These are phyloP conservation scores for Diaporthe ilicicola DNA, from an alignment of 2,329 filamentous ascomycete genomes.

Conservation along the genomic window DNA sequence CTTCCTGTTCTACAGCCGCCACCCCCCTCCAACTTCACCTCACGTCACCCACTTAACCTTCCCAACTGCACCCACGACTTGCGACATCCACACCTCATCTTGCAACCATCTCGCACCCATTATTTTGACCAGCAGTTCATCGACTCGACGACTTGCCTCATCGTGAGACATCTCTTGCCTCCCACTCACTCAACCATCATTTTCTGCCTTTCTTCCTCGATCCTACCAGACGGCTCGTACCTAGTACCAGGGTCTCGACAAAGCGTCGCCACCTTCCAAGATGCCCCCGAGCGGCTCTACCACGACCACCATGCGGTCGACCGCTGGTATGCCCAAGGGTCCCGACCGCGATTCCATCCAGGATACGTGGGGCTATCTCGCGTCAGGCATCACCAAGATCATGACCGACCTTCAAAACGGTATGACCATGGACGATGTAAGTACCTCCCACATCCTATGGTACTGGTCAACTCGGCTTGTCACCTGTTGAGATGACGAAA, in stretches of 20 bases:
- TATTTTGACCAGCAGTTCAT: not conserved
- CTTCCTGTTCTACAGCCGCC: not conserved
- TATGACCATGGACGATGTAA: constrained; percentile 88
- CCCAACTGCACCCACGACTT: constrained; percentile 5
- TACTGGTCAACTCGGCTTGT: not conserved
- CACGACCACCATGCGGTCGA: constrained; percentile 38
- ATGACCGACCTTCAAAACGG: constrained; percentile 93
- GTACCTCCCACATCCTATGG: constrained; percentile 39
- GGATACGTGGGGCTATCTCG: constrained; percentile 79
- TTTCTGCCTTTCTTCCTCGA: constrained; percentile 2
- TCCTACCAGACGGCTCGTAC: constrained; percentile 28
- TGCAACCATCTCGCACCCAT: not conserved
- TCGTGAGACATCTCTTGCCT: constrained; percentile 11
- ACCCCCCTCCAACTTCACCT: not conserved
- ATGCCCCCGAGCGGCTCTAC: constrained; percentile 40
- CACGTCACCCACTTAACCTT: constrained; percentile 14
- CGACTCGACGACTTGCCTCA: not conserved
- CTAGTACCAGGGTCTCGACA: constrained; percentile 19
- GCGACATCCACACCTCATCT: not conserved
- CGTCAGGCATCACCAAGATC: constrained; percentile 87
- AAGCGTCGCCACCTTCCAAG: constrained; percentile 30
- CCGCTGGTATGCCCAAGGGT: constrained; percentile 61
- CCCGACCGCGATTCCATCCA: constrained; percentile 70
- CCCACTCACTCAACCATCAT: constrained; percentile 24
- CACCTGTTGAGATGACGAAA: constrained; percentile 32